These are phyloP conservation scores for Planoprotostelium fungivorum DNA, from an alignment of 78 protist species.

Conservation along the genomic window DNA sequence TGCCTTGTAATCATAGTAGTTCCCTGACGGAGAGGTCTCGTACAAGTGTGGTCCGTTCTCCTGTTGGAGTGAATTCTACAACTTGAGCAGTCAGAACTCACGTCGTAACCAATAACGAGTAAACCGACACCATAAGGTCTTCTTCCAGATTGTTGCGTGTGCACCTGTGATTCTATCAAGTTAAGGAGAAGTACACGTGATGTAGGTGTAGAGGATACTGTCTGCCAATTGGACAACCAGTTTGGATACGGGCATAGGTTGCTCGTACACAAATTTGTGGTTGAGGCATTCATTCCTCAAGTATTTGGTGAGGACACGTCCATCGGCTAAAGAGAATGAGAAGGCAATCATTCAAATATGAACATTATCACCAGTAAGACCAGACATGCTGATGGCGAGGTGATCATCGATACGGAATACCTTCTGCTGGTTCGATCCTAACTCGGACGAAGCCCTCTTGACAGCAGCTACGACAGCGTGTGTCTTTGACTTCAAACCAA, in stretches of 20 bases:
- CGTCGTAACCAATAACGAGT: slow-evolving; percentile 93
- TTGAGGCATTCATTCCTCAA: slow-evolving; percentile 86
- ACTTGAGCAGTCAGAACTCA: not conserved
- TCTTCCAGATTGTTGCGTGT: slow-evolving; percentile 81
- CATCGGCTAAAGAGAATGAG: slow-evolving; percentile 18
- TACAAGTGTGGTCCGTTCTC: slow-evolving; percentile 85
- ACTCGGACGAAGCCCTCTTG: slow-evolving; percentile 81
- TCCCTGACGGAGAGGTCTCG: slow-evolving; percentile 92
- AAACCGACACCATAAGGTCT: slow-evolving; percentile 97
- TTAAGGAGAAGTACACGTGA: not conserved
- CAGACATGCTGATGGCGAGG: slow-evolving; percentile 90
- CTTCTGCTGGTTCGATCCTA: slow-evolving; percentile 91
- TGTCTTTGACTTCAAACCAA: slow-evolving; percentile 74
- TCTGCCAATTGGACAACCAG: slow-evolving; percentile 81
- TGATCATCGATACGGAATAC: slow-evolving; percentile 88
- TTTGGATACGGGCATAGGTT: slow-evolving; percentile 74
- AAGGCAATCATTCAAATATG: slow-evolving; percentile 19
- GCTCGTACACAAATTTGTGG: slow-evolving; percentile 77
- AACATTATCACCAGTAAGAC: slow-evolving; percentile 82
- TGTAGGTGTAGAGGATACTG: slow-evolving; percentile 30
- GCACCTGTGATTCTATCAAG: slow-evolving; percentile 72
- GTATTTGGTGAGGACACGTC: slow-evolving; percentile 58
- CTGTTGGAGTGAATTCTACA: slow-evolving; percentile 3
- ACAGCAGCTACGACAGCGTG: slow-evolving; percentile 82
- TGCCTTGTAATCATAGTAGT: slow-evolving; percentile 85